Base-by-base conservation (phyloP, 805 yeast species). In the Yarrowia divulgata region DNA sequence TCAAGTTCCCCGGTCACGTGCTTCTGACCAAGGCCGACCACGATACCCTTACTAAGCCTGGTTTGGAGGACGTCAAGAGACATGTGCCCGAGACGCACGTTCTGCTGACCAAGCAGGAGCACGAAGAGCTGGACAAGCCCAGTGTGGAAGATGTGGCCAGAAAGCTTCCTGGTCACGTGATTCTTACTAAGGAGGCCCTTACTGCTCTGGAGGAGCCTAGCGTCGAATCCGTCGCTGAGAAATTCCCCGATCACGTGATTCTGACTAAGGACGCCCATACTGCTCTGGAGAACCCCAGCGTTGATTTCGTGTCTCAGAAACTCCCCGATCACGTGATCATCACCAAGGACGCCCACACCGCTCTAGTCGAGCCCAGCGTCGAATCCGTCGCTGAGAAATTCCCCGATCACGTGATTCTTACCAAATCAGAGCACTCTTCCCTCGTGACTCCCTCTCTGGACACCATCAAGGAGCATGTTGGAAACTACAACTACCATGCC, bases 401-500 rank as follows among this genome's bases (percentile, higher is more conserved):
- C 40, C 64, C 64, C 8, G 32, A 42, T 8, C 64, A 58, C 40
- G 67, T 45, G 16, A 23, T 69, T 16, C 39, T 69, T 16, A 40
- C 69, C 35, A 29, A 50, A 32, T 48, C 34, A 1, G 32, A 43
- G 3, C 50, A 43, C 18, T 1, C 8, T 5, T 8, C 10, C 3
- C 64, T 58, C 35, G 18, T 43, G 32, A 18, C 40, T 6, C 66
- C 66, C 13, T 43, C 66, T 10, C 35, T 60, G 8, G 64, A 58
- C 49, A 32, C 66, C 7, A 45, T 60, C 52, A 45, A 60, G 34
- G 12, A 42, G 13, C 40, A 45, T 18, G 32, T 60, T 16, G 63
- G 63, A 0, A 42, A 29, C 66, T 35, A 43, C 66, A 45, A 60
- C 66, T 35, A 60, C 66, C 66, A 60, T 14, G 52, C 52, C 19